A percentile compares a stretch with the other conserved stretches of the same genome.
phyloP scores from a whole-genome alignment of 345 rosid genomes.

The Angophora floribunda region DNA sequence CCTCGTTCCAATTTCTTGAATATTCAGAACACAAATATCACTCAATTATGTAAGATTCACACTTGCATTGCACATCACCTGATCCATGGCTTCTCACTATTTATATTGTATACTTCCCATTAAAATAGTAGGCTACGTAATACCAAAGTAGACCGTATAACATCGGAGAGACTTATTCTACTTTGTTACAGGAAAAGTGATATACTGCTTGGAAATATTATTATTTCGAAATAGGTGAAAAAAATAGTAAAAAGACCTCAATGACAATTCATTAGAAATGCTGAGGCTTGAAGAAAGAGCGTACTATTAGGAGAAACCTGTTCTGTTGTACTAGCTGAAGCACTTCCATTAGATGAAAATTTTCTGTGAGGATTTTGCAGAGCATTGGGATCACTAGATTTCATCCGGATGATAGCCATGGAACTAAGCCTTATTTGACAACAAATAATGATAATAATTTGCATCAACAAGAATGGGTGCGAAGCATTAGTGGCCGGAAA shows the following conservation, averaged over 20 bases:
- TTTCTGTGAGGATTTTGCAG: conserved; percentile 19
- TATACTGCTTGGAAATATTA: background rate
- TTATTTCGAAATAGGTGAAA: background rate
- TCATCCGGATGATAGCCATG: conserved; percentile 65
- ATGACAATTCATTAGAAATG: background rate
- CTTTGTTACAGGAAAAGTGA: background rate
- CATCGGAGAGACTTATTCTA: background rate
- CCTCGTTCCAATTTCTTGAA: background rate
- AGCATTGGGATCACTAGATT: conserved; percentile 24
- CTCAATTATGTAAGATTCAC: background rate
- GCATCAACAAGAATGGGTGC: conserved; percentile 5
- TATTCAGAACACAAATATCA: conserved; percentile 24
- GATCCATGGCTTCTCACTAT: no score
- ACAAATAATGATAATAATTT: conserved; percentile 51
- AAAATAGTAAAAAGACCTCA: background rate
- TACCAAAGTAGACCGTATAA: conserved; percentile 27
- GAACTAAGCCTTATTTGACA: conserved; percentile 73
- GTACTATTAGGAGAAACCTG: conserved; percentile 25
- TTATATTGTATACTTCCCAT: no score
- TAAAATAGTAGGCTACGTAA: no score
- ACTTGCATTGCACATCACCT: no score
- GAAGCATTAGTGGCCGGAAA: background rate
- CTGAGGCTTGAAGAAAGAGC: background rate
- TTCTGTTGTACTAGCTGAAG: conserved; percentile 39
- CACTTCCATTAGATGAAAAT: conserved; percentile 11